phyloP scores from a whole-genome alignment of 371 early-diverging fungal species.

The Mortierella sp. region DNA sequence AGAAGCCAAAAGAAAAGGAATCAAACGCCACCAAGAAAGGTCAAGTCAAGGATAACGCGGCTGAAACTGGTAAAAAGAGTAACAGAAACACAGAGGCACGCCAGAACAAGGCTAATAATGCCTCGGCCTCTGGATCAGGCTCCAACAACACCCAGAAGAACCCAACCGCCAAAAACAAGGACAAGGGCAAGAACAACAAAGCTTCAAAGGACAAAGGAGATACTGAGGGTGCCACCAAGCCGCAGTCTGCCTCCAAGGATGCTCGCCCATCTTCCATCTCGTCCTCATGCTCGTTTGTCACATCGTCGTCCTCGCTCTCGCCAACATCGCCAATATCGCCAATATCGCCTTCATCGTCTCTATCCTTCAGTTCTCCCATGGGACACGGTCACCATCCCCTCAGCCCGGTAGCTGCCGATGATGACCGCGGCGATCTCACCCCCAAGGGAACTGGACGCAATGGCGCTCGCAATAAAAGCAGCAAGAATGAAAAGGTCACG shows the following conservation, averaged over 20 bases:
- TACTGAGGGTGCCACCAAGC: background rate
- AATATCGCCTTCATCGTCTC: slow-evolving; percentile 14
- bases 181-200: slow-evolving; percentile 9
- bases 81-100: slow-evolving; percentile 3
- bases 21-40: slow-evolving; percentile 6
- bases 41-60: background rate
- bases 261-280: slow-evolving; percentile 33
- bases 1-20: slow-evolving; percentile 7
- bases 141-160: background rate
- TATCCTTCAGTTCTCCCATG: slow-evolving; percentile 1
- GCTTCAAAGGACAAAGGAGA: background rate
- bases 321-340: slow-evolving; percentile 23
- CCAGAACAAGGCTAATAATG: background rate
- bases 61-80: slow-evolving; percentile 10
- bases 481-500: slow-evolving; percentile 2
- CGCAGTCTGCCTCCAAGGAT: slow-evolving; percentile 9
- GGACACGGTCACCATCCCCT: background rate
- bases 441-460: background rate
- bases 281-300: slow-evolving; percentile 37
- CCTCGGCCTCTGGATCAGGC: background rate
- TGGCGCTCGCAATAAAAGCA: background rate
- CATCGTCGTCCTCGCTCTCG: slow-evolving; percentile 35
- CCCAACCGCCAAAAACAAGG: background rate
- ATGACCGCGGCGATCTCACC: background rate
- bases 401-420: background rate